A percentile compares a stretch with the other conserved stretches of the same genome.
Evolutionary conservation across 2,329 filamentous ascomycete genomes (phyloP).

Genomic region (Cladophialophora exuberans): DNA sequence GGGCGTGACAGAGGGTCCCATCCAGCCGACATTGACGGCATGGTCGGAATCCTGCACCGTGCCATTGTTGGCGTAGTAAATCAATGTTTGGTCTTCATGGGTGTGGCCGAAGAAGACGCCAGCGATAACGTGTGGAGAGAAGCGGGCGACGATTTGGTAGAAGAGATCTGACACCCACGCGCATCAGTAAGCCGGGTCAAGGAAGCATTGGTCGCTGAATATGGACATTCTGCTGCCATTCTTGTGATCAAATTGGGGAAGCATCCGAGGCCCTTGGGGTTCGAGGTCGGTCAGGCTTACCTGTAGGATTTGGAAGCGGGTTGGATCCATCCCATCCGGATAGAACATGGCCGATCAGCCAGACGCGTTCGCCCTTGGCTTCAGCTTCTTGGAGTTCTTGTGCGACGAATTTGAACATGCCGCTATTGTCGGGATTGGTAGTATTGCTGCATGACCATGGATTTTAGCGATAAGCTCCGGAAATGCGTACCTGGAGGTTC

Average conservation of each 20-base stretch:
- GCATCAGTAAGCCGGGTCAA: no score
- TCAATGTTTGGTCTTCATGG: constrained; percentile 58
- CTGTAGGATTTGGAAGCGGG: constrained; percentile 56
- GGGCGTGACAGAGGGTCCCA: constrained; percentile 56
- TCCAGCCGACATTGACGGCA: constrained; percentile 56
- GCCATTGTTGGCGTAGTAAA: constrained; percentile 59
- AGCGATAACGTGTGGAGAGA: constrained; percentile 59
- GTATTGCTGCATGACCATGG: constrained; percentile 55
- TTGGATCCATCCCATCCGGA: constrained; percentile 61
- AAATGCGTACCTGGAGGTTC: no score
- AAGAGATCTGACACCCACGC: constrained; percentile 59
- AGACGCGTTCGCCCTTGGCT: constrained; percentile 56
- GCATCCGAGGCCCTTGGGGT: no score
- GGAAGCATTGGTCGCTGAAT: not conserved
- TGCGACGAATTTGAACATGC: constrained; percentile 55
- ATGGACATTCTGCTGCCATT: not conserved
- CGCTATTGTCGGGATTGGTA: constrained; percentile 54
- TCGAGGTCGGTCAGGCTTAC: constrained; percentile 54
- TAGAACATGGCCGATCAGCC: constrained; percentile 59
- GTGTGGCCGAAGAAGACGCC: constrained; percentile 60
- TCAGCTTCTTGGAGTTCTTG: constrained; percentile 58
- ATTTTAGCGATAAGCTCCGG: no score
- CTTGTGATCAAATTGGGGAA: no score
- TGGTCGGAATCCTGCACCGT: constrained; percentile 46
- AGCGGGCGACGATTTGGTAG: constrained; percentile 50